Conservation (phyloP, 495 filamentous ascomycete species). For the Talaromyces trachyspermus region DNA sequence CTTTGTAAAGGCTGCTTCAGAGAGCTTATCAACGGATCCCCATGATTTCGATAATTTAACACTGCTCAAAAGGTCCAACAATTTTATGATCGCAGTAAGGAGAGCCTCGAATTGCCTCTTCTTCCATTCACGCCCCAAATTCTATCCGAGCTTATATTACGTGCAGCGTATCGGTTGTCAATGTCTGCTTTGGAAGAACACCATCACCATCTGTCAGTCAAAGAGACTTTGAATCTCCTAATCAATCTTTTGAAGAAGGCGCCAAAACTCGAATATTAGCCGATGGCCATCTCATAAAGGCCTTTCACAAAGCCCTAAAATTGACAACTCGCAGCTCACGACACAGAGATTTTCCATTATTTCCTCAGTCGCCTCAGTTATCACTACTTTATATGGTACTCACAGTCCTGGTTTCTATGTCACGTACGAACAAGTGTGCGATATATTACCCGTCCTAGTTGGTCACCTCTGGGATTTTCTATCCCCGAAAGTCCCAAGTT, state of each 20-base stretch:
- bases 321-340: constrained; percentile 16
- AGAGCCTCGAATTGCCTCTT: constrained; percentile 33
- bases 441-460: constrained; percentile 60
- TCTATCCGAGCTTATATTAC: constrained; percentile 53
- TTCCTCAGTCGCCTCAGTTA: constrained; percentile 53
- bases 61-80: constrained; percentile 50
- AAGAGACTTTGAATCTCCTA: constrained; percentile 41
- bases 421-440: constrained; percentile 49
- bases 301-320: constrained; percentile 37
- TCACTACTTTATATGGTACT: constrained; percentile 55
- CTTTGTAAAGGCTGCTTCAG: constrained; percentile 28
- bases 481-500: constrained; percentile 74
- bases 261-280: constrained; percentile 45
- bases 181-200: constrained; percentile 27
- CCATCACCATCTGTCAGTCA: constrained; percentile 20
- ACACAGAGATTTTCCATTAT: constrained; percentile 35
- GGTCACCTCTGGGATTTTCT: constrained; percentile 70
- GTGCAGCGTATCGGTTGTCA: constrained; percentile 50
- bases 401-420: constrained; percentile 41
- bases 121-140: constrained; percentile 52
- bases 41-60: constrained; percentile 27
- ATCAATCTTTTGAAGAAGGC: constrained; percentile 53
- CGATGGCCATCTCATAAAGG: constrained; percentile 45
- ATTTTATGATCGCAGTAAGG: constrained; percentile 53
- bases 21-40: constrained; percentile 15